phyloP scores from a whole-genome alignment of 169 alveolate genomes.

The Cryptosporidium ubiquitum region DNA sequence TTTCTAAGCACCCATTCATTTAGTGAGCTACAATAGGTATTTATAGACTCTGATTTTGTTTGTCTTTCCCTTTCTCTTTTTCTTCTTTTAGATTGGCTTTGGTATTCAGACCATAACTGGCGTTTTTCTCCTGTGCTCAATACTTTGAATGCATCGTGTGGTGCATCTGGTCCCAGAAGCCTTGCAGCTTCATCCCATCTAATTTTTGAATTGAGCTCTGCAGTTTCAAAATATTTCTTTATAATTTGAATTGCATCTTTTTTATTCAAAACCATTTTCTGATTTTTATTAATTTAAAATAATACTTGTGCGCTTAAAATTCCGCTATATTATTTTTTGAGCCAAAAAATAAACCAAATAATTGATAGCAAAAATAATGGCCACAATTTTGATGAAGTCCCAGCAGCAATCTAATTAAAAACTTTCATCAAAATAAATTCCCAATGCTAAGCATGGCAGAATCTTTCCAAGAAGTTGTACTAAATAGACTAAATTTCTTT shows the following conservation, averaged over 20 bases:
- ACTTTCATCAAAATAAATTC: neutral
- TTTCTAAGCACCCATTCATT: conserved; percentile 36
- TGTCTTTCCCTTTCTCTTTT: conserved; percentile 66
- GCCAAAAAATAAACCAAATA: neutral
- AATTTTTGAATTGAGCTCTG: conserved; percentile 22
- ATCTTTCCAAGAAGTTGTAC: conserved; percentile 11
- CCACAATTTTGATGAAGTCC: neutral
- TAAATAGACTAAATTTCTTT: conserved; percentile 29
- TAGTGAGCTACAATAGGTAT: neutral
- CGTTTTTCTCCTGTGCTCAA: conserved; percentile 72
- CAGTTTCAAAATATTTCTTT: conserved; percentile 10
- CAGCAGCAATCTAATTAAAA: neutral
- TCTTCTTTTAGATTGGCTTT: conserved; percentile 60
- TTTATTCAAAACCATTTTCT: conserved; percentile 23
- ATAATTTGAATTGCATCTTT: conserved; percentile 36
- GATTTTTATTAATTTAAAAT: neutral
- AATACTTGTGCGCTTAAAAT: neutral
- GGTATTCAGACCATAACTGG: conserved; percentile 69
- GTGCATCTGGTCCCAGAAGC: conserved; percentile 51
- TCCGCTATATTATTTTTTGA: neutral
- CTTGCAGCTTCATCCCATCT: conserved; percentile 69
- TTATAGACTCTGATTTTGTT: conserved; percentile 18
- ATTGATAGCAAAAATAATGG: neutral
- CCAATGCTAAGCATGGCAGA: conserved; percentile 2
- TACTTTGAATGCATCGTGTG: conserved; percentile 10